Conservation (phyloP, 2,329 filamentous ascomycete genomes). For the Byssothecium circinans region DNA sequence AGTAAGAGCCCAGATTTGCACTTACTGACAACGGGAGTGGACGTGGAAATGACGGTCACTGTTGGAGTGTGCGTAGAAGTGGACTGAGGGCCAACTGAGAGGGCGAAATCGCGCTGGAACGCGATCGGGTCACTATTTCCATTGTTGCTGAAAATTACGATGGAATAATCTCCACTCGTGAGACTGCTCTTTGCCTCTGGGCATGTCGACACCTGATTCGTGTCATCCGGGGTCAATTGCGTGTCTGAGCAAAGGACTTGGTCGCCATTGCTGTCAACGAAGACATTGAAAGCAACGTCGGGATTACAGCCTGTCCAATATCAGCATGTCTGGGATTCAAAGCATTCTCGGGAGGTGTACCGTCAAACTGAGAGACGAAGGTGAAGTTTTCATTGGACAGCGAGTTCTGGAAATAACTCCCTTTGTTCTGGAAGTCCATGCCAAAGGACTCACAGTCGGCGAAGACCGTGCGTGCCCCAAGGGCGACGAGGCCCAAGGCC, state of each 20-base stretch:
- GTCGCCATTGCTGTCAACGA: conserved; percentile 44
- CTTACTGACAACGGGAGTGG: conserved; percentile 23
- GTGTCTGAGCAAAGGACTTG: conserved; percentile 44
- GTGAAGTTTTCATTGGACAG: conserved; percentile 45
- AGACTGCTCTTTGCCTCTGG: conserved; percentile 42
- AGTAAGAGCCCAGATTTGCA: background rate
- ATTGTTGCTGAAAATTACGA: conserved; percentile 48
- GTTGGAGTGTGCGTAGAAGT: conserved; percentile 26
- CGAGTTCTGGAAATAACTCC: conserved; percentile 46
- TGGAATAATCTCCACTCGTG: conserved; percentile 41
- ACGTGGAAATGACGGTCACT: conserved; percentile 13
- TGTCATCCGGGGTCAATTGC: conserved; percentile 39
- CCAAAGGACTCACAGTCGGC: conserved; percentile 24
- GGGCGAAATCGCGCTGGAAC: conserved; percentile 45
- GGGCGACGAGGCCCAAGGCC: conserved; percentile 13
- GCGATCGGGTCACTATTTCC: conserved; percentile 40
- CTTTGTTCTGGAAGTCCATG: conserved; percentile 45
- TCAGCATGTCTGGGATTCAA: background rate
- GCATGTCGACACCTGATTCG: conserved; percentile 42
- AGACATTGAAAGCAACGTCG: conserved; percentile 42
- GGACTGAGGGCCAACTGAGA: conserved; percentile 41
- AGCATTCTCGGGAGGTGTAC: conserved; percentile 8
- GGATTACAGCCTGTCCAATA: conserved; percentile 32
- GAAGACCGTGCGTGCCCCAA: conserved; percentile 10
- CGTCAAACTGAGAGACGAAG: conserved; percentile 44